phyloP scores from a whole-genome alignment of 106 monocot genomes.

The Acorus gramineus region DNA sequence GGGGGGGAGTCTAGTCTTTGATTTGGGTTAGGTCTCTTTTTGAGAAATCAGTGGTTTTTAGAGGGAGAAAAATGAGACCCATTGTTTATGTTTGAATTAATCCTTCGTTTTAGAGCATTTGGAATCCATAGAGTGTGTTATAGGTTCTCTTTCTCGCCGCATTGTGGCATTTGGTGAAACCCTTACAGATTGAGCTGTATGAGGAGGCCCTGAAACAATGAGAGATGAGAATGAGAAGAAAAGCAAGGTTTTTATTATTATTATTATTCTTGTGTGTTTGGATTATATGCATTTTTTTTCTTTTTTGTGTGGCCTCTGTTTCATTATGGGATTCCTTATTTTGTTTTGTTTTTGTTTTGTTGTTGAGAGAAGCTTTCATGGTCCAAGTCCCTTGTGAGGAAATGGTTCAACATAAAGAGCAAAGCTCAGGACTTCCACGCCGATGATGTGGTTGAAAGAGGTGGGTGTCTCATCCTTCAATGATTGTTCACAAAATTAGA shows the following conservation, averaged over 20 bases:
- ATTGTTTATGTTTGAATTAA: too few relatives aligned
- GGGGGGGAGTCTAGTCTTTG: background rate
- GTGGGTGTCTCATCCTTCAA: slow-evolving; percentile 10
- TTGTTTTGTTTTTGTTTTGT: background rate
- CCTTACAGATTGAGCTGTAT: slow-evolving; percentile 32
- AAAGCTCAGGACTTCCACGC: slow-evolving; percentile 85
- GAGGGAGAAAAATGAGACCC: too few relatives aligned
- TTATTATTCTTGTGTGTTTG: background rate
- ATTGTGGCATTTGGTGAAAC: background rate
- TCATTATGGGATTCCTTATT: slow-evolving; percentile 10
- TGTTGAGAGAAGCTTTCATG: slow-evolving; percentile 63
- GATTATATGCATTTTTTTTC: background rate
- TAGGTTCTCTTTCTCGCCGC: background rate
- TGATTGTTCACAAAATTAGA: too few relatives aligned
- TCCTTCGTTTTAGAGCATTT: too few relatives aligned
- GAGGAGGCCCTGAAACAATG: slow-evolving; percentile 63
- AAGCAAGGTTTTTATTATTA: slow-evolving; percentile 63
- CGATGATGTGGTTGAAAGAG: slow-evolving; percentile 55
- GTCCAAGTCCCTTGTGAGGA: slow-evolving; percentile 82
- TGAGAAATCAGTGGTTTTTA: too few relatives aligned
- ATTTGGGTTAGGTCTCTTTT: too few relatives aligned
- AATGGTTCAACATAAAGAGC: slow-evolving; percentile 98
- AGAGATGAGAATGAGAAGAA: slow-evolving; percentile 82
- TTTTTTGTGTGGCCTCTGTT: slow-evolving; percentile 1
- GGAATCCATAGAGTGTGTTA: too few relatives aligned